Base-by-base conservation (phyloP, 257 asterid genomes). In the Fraxinus americana region DNA sequence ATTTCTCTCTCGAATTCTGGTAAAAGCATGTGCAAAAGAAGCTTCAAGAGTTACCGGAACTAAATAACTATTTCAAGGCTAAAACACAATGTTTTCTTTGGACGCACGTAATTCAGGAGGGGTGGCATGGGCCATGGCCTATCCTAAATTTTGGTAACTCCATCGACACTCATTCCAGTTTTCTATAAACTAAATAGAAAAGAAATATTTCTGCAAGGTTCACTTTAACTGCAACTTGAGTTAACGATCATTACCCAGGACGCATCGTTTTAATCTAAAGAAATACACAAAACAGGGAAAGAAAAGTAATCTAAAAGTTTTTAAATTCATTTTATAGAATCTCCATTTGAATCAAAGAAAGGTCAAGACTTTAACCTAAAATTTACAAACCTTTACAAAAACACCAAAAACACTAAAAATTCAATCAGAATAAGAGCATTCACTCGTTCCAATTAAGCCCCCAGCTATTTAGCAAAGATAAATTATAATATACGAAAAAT, bases 351-450 rank as follows among this genome's bases (percentile, higher is more conserved):
- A 75, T 34, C 30, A 52, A 30, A 59, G 72, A 68, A 74, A 75
- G 68, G 77, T 80, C 83, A 85, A 59, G 35, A 77, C 70, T 71
- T 73, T 66, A 81, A 38, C 19, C 71, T 70, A 52, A 29, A 6
- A 67, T 35, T 50, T 52, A 43, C 29, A 72, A 27, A 13, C 75
- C 35, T 39, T 5, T 16, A 54, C 19, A 72, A 48, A 59, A 52
- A 10, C 48, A 75, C 57, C 71, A 61, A 39, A 73, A 38, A 34
- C 68, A 23, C 68, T 61, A 23, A 57, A 30, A 52, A 38, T 23
- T 11, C 75, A 25, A 14, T 34, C 48, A 45, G 30, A 61, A 61
- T 61, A 61, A 61, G 30, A 25, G 27, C 34, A 21, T 61, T 25
- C 14, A 25, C 32, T 4, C 17, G 30, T 61, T 25, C 30, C 6